These are phyloP conservation scores for Plasmodium reichenowi DNA, from an alignment of 169 alveolate genomes.

Conservation along the genomic window DNA sequence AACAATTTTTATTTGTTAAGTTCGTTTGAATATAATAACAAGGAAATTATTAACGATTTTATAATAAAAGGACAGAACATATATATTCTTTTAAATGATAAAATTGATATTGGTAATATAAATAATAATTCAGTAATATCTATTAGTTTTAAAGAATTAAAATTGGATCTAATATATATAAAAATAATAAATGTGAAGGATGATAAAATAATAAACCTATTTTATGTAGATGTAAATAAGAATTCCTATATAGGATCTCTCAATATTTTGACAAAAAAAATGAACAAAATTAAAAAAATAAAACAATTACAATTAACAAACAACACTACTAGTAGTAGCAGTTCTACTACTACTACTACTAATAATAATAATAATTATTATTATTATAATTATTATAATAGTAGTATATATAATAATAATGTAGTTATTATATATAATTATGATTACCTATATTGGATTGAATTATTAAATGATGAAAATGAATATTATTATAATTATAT, in stretches of 20 bases:
- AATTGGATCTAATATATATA: slow-evolving; percentile 28
- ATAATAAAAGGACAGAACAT: slow-evolving; percentile 35
- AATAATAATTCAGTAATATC: slow-evolving; percentile 18
- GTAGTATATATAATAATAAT: slow-evolving; percentile 13
- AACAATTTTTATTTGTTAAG: slow-evolving; percentile 21
- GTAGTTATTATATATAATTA: slow-evolving; percentile 48
- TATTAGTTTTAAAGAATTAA: slow-evolving; percentile 30
- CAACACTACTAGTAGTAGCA: slow-evolving; percentile 23
- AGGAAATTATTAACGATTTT: slow-evolving; percentile 59
- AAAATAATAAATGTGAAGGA: slow-evolving; percentile 7
- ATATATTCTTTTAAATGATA: slow-evolving; percentile 22
- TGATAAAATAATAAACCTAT: slow-evolving; percentile 1
- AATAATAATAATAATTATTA: not conserved
- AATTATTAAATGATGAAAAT: slow-evolving; percentile 21
- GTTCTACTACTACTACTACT: not conserved
- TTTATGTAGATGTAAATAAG: slow-evolving; percentile 43
- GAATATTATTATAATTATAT: slow-evolving; percentile 17
- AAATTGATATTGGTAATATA: slow-evolving; percentile 61
- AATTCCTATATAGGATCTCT: slow-evolving; percentile 9
- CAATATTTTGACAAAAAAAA: slow-evolving; percentile 6
- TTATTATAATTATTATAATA: not conserved
- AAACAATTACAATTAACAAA: slow-evolving; percentile 14
- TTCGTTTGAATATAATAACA: slow-evolving; percentile 31
- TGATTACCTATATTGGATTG: slow-evolving; percentile 42
- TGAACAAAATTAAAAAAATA: slow-evolving; percentile 20